These are phyloP conservation scores for Pythium oligandrum DNA, from an alignment of 352 stramenopile genomes.

Conservation along the genomic window DNA sequence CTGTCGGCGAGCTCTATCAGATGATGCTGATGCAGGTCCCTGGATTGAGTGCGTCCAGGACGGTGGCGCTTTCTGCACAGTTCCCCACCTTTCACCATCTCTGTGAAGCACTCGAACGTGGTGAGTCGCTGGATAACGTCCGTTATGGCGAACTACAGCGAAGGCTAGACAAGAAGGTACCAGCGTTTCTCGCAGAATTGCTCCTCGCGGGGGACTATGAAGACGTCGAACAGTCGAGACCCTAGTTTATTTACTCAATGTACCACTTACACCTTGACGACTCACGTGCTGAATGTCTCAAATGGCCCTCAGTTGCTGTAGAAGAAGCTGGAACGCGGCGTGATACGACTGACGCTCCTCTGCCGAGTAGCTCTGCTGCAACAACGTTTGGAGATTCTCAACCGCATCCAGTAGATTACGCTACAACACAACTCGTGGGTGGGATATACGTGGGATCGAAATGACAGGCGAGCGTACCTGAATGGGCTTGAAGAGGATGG, in stretches of 20 bases:
- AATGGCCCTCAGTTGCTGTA: slow-evolving; percentile 24
- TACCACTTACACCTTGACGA: too few species aligned
- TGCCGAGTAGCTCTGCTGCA: slow-evolving; percentile 52
- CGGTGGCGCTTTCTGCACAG: slow-evolving; percentile 26
- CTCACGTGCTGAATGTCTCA: too few species aligned
- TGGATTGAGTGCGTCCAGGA: slow-evolving; percentile 51
- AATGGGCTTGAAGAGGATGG: slow-evolving; percentile 80
- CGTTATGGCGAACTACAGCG: slow-evolving; percentile 20
- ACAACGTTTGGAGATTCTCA: slow-evolving; percentile 49
- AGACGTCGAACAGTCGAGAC: background rate
- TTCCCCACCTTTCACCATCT: slow-evolving; percentile 56
- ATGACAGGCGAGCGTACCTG: too few species aligned
- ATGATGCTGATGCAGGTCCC: slow-evolving; percentile 82
- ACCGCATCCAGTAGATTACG: slow-evolving; percentile 63
- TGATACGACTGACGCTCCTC: slow-evolving; percentile 43
- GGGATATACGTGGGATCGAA: too few species aligned
- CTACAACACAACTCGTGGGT: slow-evolving; percentile 26
- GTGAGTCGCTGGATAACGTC: background rate
- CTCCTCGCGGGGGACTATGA: slow-evolving; percentile 17
- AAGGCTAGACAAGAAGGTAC: slow-evolving; percentile 11
- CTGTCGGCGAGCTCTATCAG: slow-evolving; percentile 67
- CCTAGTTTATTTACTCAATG: too few species aligned
- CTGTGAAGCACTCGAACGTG: slow-evolving; percentile 20
- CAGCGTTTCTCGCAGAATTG: slow-evolving; percentile 14
- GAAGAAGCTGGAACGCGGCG: slow-evolving; percentile 28